Evolutionary conservation across 768 basidiomycete species (phyloP).

Genomic region (Hygrophorus pudorinus): DNA sequence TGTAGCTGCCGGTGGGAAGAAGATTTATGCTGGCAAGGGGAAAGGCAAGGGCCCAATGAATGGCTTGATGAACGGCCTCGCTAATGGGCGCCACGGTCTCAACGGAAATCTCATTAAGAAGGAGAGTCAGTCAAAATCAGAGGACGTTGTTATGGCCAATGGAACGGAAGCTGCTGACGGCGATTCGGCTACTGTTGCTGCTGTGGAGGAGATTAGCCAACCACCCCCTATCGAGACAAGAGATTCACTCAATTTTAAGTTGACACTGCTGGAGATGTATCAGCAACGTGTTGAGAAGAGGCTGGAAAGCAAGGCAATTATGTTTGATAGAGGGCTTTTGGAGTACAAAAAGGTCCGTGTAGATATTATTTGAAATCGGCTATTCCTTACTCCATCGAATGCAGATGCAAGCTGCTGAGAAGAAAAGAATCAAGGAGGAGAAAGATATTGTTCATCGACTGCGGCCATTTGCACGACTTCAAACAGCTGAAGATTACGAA

Average conservation of each 20-base stretch:
- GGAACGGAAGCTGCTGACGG: slow-evolving; percentile 42
- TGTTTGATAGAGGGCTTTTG: slow-evolving; percentile 85
- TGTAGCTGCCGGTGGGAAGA: slow-evolving; percentile 22
- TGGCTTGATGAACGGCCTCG: slow-evolving; percentile 25
- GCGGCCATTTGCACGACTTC: slow-evolving; percentile 83
- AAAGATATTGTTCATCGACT: slow-evolving; percentile 83
- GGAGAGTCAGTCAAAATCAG: slow-evolving; percentile 25
- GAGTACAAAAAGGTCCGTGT: slow-evolving; percentile 82
- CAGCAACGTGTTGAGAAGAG: slow-evolving; percentile 81
- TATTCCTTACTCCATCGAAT: slow-evolving; percentile 9
- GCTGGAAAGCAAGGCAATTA: slow-evolving; percentile 73
- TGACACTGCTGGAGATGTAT: slow-evolving; percentile 86
- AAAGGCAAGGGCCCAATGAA: slow-evolving; percentile 34
- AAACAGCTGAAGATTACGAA: slow-evolving; percentile 89
- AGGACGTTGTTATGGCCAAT: slow-evolving; percentile 39
- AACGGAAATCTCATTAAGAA: slow-evolving; percentile 30
- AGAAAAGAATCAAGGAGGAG: slow-evolving; percentile 86
- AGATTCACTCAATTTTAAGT: slow-evolving; percentile 80
- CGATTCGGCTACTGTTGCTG: slow-evolving; percentile 26
- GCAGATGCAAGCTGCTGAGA: slow-evolving; percentile 85
- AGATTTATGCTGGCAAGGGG: slow-evolving; percentile 26
- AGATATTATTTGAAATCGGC: no score
- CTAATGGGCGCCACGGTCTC: slow-evolving; percentile 6
- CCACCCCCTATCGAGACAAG: slow-evolving; percentile 77
- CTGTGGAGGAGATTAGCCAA: slow-evolving; percentile 52